phyloP scores from a whole-genome alignment of 208 protist species.

The Trypanosoma boissoni region DNA sequence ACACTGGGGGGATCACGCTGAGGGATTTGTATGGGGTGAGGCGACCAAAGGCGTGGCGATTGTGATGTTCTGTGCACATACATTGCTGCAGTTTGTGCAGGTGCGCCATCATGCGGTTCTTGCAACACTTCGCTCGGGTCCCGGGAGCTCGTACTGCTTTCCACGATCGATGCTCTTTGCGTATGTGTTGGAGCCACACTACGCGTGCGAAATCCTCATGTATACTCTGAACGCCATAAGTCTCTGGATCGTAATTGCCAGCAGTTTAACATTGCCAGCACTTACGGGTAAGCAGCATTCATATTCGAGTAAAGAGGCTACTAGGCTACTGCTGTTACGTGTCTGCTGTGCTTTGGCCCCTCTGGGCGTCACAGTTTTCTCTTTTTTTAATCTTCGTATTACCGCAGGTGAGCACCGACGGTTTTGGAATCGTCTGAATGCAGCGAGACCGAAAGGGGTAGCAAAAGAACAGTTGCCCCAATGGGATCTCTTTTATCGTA shows the following conservation, averaged over 20 bases:
- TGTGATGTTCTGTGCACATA: slow-evolving; percentile 27
- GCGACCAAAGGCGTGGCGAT: neutral
- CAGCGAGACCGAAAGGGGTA: slow-evolving; percentile 10
- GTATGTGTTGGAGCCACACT: slow-evolving; percentile 74
- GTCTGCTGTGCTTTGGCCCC: slow-evolving; percentile 3
- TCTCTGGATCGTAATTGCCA: slow-evolving; percentile 14
- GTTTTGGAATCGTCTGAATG: slow-evolving; percentile 58
- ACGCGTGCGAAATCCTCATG: slow-evolving; percentile 70
- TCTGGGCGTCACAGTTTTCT: slow-evolving; percentile 54
- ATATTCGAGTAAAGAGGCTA: neutral
- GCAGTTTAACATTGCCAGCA: no score
- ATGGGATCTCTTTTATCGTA: slow-evolving; percentile 45
- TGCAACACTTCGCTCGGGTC: slow-evolving; percentile 22
- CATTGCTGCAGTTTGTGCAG: slow-evolving; percentile 54
- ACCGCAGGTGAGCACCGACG: slow-evolving; percentile 62
- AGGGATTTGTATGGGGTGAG: neutral
- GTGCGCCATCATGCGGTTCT: slow-evolving; percentile 52
- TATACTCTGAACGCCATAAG: slow-evolving; percentile 41
- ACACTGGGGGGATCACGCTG: no score
- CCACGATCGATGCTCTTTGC: slow-evolving; percentile 29
- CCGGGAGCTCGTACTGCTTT: slow-evolving; percentile 35
- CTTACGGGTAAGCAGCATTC: no score
- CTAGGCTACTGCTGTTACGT: neutral
- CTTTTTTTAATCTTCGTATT: slow-evolving; percentile 57
- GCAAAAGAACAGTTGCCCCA: slow-evolving; percentile 28